Conservation (phyloP, 768 basidiomycete species). For the Hypholoma sublateritium region DNA sequence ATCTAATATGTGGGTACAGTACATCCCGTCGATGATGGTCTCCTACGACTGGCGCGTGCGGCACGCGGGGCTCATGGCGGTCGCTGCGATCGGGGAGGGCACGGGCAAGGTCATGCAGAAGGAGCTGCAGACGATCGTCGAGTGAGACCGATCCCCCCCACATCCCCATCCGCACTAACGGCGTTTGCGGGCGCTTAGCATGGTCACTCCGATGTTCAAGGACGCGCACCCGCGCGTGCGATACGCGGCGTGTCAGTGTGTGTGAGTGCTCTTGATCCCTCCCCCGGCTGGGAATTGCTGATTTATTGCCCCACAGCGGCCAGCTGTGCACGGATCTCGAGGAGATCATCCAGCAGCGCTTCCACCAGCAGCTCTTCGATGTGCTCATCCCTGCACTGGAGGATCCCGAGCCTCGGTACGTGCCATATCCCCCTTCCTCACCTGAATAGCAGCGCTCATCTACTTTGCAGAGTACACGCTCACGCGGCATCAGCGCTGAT, state of each 20-base stretch:
- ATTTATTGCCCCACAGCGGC: conserved; percentile 47
- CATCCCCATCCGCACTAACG: background rate
- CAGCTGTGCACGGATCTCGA: conserved; percentile 90
- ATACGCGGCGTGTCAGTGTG: conserved; percentile 82
- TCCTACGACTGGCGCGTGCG: conserved; percentile 83
- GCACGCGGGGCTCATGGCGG: conserved; percentile 86
- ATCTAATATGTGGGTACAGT: conserved; percentile 26
- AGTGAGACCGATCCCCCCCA: conserved; percentile 44
- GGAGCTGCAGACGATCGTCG: conserved; percentile 78
- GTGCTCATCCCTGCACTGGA: conserved; percentile 73
- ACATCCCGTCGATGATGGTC: conserved; percentile 79
- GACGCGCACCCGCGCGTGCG: conserved; percentile 79
- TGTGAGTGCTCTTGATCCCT: conserved; percentile 47
- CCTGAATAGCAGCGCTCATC: background rate
- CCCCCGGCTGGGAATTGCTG: conserved; percentile 4
- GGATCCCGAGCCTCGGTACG: conserved; percentile 71
- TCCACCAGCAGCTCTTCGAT: conserved; percentile 66
- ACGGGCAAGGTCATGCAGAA: conserved; percentile 81
- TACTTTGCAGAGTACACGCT: conserved; percentile 66
- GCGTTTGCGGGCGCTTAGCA: conserved; percentile 33
- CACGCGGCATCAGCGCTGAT: conserved; percentile 88
- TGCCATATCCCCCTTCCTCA: background rate
- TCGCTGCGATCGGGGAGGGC: conserved; percentile 84
- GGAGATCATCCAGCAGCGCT: conserved; percentile 76
- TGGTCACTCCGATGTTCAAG: conserved; percentile 75